These are phyloP conservation scores for Glonium stellatum DNA, from an alignment of 495 filamentous ascomycete species.

Conservation along the genomic window DNA sequence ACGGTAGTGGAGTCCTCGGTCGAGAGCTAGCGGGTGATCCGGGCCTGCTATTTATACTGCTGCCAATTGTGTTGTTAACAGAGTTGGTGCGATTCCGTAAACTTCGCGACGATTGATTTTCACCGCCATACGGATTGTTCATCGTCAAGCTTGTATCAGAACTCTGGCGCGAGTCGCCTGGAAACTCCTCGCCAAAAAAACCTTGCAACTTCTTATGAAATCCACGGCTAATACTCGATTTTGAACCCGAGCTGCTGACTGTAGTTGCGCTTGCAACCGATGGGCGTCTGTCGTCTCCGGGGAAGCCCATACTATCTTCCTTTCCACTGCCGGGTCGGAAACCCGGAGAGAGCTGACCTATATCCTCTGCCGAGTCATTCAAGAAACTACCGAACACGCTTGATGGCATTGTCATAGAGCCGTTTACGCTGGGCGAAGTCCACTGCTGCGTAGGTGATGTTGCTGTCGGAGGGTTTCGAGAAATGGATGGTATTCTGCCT, in stretches of 20 bases:
- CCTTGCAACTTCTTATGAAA: constrained; percentile 71
- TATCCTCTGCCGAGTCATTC: constrained; percentile 60
- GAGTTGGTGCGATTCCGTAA: constrained; percentile 72
- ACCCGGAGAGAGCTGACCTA: constrained; percentile 58
- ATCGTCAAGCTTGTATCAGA: constrained; percentile 64
- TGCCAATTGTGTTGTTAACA: constrained; percentile 49
- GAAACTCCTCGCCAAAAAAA: constrained; percentile 83
- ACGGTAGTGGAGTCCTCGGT: constrained; percentile 76
- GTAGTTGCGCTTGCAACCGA: constrained; percentile 85
- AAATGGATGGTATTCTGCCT: constrained; percentile 46
- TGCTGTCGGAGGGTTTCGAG: constrained; percentile 48
- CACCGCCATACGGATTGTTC: constrained; percentile 35
- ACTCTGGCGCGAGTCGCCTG: constrained; percentile 47
- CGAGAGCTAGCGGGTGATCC: constrained; percentile 60
- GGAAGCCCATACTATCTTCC: constrained; percentile 58
- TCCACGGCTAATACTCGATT: constrained; percentile 62
- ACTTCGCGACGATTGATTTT: constrained; percentile 37
- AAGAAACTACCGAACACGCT: constrained; percentile 47
- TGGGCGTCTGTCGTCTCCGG: constrained; percentile 68
- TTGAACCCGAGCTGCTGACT: constrained; percentile 84
- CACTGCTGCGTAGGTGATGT: constrained; percentile 37
- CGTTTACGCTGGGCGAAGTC: constrained; percentile 15
- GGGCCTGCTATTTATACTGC: constrained; percentile 45
- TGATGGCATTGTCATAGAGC: constrained; percentile 29
- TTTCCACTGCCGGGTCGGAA: constrained; percentile 60